Conservation (phyloP, 2,329 filamentous ascomycete genomes). For the Neonectria ditissima region DNA sequence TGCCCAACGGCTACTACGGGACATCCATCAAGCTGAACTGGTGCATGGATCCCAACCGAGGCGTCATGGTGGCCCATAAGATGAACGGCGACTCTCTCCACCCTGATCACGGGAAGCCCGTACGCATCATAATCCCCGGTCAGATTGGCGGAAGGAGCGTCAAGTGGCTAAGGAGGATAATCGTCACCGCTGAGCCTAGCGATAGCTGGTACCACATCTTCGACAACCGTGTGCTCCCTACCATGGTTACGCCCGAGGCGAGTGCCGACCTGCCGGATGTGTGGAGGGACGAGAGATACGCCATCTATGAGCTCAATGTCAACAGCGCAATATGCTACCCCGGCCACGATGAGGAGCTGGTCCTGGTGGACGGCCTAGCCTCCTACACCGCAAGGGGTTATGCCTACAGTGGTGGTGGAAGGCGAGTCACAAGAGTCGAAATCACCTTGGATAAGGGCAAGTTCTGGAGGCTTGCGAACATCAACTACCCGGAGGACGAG, state of each 20-base stretch:
- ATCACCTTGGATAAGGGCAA: conserved; percentile 85
- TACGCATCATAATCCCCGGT: conserved; percentile 86
- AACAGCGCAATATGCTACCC: conserved; percentile 88
- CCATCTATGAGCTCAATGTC: conserved; percentile 90
- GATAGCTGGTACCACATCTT: conserved; percentile 97
- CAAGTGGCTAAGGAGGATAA: conserved; percentile 89
- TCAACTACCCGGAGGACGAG: conserved; percentile 86
- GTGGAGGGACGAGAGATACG: conserved; percentile 92
- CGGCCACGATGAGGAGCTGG: conserved; percentile 78
- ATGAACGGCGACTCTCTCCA: conserved; percentile 89
- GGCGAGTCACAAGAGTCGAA: conserved; percentile 84
- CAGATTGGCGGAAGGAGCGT: conserved; percentile 94
- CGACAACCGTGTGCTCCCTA: conserved; percentile 91
- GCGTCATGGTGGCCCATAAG: conserved; percentile 87
- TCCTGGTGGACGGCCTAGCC: conserved; percentile 58
- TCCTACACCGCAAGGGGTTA: conserved; percentile 81
- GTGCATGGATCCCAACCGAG: conserved; percentile 84
- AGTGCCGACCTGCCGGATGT: conserved; percentile 78
- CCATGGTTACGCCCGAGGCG: conserved; percentile 85
- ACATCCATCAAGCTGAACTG: conserved; percentile 90
- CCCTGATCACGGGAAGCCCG: conserved; percentile 87
- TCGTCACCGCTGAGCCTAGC: conserved; percentile 81
- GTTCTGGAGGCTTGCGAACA: conserved; percentile 80
- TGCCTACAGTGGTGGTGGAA: conserved; percentile 89
- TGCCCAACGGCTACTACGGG: conserved; percentile 90